A percentile compares a stretch with the other conserved stretches of the same genome.
Conservation (phyloP, 2,329 filamentous ascomycete genomes). For the Fusarium stilboides region DNA sequence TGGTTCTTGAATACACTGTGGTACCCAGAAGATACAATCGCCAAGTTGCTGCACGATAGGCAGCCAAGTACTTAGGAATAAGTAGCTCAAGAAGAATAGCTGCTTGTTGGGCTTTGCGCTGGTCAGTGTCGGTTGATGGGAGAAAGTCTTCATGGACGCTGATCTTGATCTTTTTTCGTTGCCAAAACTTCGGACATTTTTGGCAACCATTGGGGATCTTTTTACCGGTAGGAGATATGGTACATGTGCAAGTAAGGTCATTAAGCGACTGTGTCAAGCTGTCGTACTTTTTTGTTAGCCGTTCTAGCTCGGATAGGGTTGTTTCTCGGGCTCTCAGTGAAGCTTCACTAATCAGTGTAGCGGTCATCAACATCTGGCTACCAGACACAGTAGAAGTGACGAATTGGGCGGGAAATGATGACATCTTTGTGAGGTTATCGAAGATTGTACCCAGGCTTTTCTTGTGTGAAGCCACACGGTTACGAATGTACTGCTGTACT, state of each 20-base stretch:
- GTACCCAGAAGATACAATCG: conserved; percentile 31
- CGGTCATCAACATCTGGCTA: background rate
- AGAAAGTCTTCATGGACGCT: conserved; percentile 46
- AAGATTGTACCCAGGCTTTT: conserved; percentile 62
- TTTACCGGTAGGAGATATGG: background rate
- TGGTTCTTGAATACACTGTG: background rate
- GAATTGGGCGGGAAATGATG: conserved; percentile 9
- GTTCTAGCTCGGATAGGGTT: conserved; percentile 15
- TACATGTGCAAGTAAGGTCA: conserved; percentile 34
- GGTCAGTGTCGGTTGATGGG: conserved; percentile 24
- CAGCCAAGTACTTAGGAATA: conserved; percentile 62
- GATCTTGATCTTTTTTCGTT: conserved; percentile 36
- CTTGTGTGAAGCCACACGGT: conserved; percentile 33
- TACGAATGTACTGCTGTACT: conserved; percentile 40
- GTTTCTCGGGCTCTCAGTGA: background rate
- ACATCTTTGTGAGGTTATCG: conserved; percentile 51
- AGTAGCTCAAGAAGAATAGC: conserved; percentile 67
- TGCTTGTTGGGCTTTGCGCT: conserved; percentile 26
- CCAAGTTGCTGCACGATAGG: conserved; percentile 43
- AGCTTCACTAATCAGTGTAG: background rate
- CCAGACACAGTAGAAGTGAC: conserved; percentile 7
- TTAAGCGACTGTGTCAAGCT: conserved; percentile 28
- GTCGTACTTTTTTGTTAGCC: conserved; percentile 28
- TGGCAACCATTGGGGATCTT: conserved; percentile 19
- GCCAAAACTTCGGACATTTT: conserved; percentile 32